Conservation (phyloP, 2,329 filamentous ascomycete species). For the Sporothrix dimorphospora region DNA sequence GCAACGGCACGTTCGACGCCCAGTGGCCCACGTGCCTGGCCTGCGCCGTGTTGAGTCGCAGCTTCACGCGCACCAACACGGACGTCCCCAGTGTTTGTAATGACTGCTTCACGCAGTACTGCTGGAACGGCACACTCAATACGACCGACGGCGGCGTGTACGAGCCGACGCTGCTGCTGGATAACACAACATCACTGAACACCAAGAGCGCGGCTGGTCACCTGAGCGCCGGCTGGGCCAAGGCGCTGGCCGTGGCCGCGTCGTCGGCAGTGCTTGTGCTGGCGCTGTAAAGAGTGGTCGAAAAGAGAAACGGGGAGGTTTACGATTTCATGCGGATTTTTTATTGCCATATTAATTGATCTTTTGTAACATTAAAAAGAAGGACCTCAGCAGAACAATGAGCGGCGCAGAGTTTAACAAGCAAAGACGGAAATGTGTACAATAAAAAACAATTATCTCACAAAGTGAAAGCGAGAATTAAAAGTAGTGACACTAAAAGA, state of each 20-base stretch:
- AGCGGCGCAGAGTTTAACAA: not conserved
- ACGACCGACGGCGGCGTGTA: conserved; percentile 37
- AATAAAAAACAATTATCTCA: not conserved
- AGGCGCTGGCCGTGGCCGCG: not conserved
- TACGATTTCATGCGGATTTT: not conserved
- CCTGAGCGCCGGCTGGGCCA: not conserved
- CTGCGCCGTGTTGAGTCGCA: conserved; percentile 81
- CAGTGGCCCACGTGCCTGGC: conserved; percentile 84
- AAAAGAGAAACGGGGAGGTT: not conserved
- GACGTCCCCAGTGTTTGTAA: conserved; percentile 71
- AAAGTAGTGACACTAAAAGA: not conserved
- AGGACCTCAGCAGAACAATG: not conserved
- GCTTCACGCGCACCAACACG: conserved; percentile 71
- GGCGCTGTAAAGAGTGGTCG: not conserved
- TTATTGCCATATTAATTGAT: not conserved
- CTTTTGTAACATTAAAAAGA: not conserved
- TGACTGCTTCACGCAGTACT: conserved; percentile 79
- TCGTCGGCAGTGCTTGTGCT: not conserved
- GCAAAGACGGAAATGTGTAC: not conserved
- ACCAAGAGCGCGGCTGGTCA: conserved; percentile 17
- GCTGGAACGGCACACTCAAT: conserved; percentile 80
- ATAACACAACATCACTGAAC: conserved; percentile 28
- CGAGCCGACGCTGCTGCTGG: conserved; percentile 40
- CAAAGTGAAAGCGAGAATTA: not conserved
- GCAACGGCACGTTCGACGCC: conserved; percentile 73